These are phyloP conservation scores for Suillus sp. DNA, from an alignment of 768 basidiomycete species.

Conservation along the genomic window DNA sequence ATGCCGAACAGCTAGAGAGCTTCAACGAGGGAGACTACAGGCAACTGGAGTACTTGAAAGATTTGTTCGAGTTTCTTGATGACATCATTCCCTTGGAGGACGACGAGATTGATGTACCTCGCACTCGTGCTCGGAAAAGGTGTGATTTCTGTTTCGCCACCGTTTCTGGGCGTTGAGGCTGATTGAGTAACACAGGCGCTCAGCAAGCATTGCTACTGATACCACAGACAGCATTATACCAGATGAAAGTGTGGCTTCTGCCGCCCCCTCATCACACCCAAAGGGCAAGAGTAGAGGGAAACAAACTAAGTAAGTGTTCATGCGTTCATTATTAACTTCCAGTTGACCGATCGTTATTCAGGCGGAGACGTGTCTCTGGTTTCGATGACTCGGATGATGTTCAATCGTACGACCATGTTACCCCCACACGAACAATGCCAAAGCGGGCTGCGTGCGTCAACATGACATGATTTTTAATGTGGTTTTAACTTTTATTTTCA, in stretches of 20 bases:
- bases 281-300: constrained; percentile 37
- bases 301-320: constrained; percentile 41
- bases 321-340: neutral
- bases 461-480: neutral
- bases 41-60: constrained; percentile 60
- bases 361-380: constrained; percentile 58
- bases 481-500: constrained; percentile 18
- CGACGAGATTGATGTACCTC: constrained; percentile 48
- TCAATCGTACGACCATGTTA: constrained; percentile 29
- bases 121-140: constrained; percentile 51
- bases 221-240: constrained; percentile 43
- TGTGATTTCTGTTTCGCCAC: constrained; percentile 25
- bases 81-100: constrained; percentile 71
- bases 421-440: constrained; percentile 53
- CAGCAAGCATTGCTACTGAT: constrained; percentile 56
- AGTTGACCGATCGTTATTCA: constrained; percentile 25
- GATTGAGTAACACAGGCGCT: constrained; percentile 45
- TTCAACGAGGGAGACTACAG: constrained; percentile 75
- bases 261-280: constrained; percentile 24
- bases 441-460: constrained; percentile 58
- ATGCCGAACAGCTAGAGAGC: constrained; percentile 65
- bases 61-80: constrained; percentile 72
- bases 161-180: neutral
- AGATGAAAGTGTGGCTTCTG: constrained; percentile 37
- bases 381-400: constrained; percentile 51